phyloP scores from a whole-genome alignment of 2,329 filamentous ascomycete genomes.

The Kalaharituber pfeilii region DNA sequence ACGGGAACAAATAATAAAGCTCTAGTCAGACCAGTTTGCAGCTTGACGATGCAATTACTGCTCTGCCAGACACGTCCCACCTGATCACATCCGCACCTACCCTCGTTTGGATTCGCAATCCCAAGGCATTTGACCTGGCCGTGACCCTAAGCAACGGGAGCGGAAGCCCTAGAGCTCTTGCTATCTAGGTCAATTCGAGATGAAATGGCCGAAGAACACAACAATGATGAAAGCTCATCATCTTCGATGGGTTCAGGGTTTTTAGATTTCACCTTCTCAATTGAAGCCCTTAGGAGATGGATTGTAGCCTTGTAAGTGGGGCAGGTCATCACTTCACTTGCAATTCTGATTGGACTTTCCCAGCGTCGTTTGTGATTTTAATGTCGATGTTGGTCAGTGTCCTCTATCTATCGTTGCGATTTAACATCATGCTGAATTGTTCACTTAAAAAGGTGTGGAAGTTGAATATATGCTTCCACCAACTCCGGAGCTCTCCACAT shows the following conservation, averaged over 20 bases:
- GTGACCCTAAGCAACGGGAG: background rate
- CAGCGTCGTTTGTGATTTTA: conserved; percentile 23
- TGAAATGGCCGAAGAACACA: conserved; percentile 19
- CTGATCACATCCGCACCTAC: background rate
- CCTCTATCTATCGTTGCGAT: too few species aligned
- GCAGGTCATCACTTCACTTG: background rate
- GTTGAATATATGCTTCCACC: conserved; percentile 24
- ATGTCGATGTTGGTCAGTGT: conserved; percentile 22
- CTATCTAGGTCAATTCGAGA: conserved; percentile 9
- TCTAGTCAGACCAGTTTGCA: background rate
- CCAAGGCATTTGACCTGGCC: too few species aligned
- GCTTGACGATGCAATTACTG: background rate
- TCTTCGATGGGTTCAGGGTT: conserved; percentile 14
- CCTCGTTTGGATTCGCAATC: too few species aligned
- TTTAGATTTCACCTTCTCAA: conserved; percentile 19
- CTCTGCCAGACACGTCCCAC: background rate
- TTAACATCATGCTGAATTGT: too few species aligned
- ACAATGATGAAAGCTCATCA: conserved; percentile 13
- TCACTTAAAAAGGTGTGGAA: conserved; percentile 18
- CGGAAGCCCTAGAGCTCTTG: background rate
- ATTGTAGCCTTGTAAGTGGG: conserved; percentile 22
- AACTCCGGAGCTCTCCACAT: conserved; percentile 20
- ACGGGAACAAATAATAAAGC: too few species aligned
- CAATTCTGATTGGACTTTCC: background rate
- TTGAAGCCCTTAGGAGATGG: conserved; percentile 22